Percentiles rank a stretch among this genome's conserved stretches.
These are phyloP conservation scores for Pseudocercospora crystallina DNA, from an alignment of 2,329 filamentous ascomycete species.

Conservation along the genomic window DNA sequence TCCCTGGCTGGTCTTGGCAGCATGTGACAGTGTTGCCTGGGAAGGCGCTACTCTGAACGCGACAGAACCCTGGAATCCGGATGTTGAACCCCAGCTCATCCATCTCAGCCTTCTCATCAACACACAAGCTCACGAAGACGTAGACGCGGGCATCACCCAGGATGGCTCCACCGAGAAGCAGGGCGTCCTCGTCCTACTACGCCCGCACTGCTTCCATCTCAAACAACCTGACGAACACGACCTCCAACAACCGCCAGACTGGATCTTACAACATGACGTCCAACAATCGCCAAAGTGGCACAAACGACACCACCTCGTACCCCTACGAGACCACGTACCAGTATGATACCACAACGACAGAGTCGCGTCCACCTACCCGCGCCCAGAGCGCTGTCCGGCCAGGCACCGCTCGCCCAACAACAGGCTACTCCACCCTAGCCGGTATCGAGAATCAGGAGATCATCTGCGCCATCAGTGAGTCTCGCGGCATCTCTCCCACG, in stretches of 20 bases:
- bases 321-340: constrained; percentile 15
- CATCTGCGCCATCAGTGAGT: constrained; percentile 85
- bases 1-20: no score
- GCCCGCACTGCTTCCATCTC: neutral
- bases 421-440: constrained; percentile 55
- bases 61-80: no score
- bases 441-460: constrained; percentile 65
- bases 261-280: neutral
- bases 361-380: constrained; percentile 26
- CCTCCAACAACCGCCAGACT: neutral
- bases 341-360: constrained; percentile 24
- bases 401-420: constrained; percentile 47
- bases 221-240: neutral
- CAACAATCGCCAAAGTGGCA: constrained; percentile 3
- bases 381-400: constrained; percentile 26
- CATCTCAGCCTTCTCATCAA: no score
- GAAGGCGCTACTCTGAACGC: no score
- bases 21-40: no score
- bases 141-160: no score
- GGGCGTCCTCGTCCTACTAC: neutral
- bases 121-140: no score
- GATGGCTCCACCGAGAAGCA: no score
- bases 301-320: constrained; percentile 9
- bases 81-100: no score
- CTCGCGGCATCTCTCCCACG: constrained; percentile 78